Conservation (phyloP, 768 basidiomycete species). For the Lentinula guzmanii region DNA sequence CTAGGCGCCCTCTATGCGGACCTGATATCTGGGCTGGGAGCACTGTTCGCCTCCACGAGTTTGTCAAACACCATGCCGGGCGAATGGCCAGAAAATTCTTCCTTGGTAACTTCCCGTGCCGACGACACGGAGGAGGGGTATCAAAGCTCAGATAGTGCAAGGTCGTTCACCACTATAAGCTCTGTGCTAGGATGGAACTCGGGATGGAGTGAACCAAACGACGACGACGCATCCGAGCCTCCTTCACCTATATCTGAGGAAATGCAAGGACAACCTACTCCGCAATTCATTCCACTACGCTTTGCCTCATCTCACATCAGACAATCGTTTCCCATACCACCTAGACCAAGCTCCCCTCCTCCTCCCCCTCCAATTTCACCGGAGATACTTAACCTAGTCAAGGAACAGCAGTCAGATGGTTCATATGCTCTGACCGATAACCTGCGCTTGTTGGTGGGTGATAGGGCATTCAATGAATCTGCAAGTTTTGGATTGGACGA, state of each 20-base stretch:
- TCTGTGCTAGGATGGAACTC: constrained; percentile 32
- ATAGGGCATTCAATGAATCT: constrained; percentile 22
- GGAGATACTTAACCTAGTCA: constrained; percentile 29
- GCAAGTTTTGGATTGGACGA: constrained; percentile 22
- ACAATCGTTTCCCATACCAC: not conserved
- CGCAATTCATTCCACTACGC: constrained; percentile 15
- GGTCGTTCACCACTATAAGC: constrained; percentile 42
- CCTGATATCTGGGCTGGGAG: not conserved
- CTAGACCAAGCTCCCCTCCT: constrained; percentile 12
- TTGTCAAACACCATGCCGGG: constrained; percentile 13
- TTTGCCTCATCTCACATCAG: constrained; percentile 9
- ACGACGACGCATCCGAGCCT: constrained; percentile 15
- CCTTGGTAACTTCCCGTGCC: constrained; percentile 4
- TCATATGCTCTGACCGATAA: constrained; percentile 32
- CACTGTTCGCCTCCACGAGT: constrained; percentile 4
- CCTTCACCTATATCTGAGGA: constrained; percentile 17
- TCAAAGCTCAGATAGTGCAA: constrained; percentile 22
- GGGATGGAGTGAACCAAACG: constrained; percentile 30
- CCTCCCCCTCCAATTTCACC: constrained; percentile 11
- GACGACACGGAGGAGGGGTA: constrained; percentile 20
- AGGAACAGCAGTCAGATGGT: constrained; percentile 39
- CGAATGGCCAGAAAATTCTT: constrained; percentile 14
- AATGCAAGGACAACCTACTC: constrained; percentile 25
- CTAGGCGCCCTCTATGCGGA: not conserved
- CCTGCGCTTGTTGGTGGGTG: constrained; percentile 31